Evolutionary conservation across 1,284 basidiomycete genomes (phyloP).

Genomic region (Ceratobasidium sp.): DNA sequence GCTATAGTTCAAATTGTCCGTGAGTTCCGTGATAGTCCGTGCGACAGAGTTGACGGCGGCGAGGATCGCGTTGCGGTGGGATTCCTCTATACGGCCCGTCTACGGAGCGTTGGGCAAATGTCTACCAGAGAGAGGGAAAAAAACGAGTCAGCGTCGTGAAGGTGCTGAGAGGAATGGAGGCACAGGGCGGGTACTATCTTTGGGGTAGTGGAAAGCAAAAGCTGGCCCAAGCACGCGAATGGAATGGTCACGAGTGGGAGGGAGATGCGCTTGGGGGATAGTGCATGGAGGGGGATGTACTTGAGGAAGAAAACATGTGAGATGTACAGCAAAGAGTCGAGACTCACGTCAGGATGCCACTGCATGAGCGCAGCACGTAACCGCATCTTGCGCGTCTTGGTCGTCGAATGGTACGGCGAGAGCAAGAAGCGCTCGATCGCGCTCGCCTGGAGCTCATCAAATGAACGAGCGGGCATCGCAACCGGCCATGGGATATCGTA

Average conservation of each 20-base stretch:
- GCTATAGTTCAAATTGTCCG: conserved; percentile 30
- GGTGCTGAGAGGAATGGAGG: background rate
- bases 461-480: conserved; percentile 47
- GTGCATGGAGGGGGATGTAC: background rate
- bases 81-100: conserved; percentile 32
- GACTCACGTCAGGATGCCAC: conserved; percentile 74
- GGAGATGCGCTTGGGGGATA: no score
- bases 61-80: conserved; percentile 40
- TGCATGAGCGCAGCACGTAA: conserved; percentile 71
- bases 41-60: conserved; percentile 43
- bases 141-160: conserved; percentile 17
- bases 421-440: conserved; percentile 69
- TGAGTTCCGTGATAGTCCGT: conserved; percentile 41
- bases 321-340: background rate
- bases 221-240: no score
- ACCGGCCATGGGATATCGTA: conserved; percentile 74
- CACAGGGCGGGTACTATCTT: conserved; percentile 17
- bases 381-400: conserved; percentile 64
- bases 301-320: conserved; percentile 6
- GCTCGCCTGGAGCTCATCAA: conserved; percentile 38
- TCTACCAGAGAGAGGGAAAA: conserved; percentile 11
- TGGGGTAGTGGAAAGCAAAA: conserved; percentile 3
- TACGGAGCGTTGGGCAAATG: conserved; percentile 29
- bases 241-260: no score
- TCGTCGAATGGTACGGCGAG: conserved; percentile 61